Evolutionary conservation across 176 grass and related monocot species (phyloP), one percentile per base, ranked within the genome.

Genomic region (Cocos nucifera): DNA sequence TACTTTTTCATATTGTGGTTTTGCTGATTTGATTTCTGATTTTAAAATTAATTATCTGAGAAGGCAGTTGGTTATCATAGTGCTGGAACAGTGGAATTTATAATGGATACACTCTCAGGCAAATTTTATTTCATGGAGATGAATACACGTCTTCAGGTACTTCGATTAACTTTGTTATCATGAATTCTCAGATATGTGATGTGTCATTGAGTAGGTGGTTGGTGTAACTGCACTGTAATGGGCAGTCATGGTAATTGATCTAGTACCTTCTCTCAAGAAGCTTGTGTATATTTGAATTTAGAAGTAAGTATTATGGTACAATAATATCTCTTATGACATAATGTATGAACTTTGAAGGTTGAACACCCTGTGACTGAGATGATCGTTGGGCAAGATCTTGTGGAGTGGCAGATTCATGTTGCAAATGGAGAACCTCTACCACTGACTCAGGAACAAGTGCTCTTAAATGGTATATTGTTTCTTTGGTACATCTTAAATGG

Each of bases 101-200:
- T 96, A 59, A 83, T 96, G 58, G 92, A 96, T 53, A 96, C 86
- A 30, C 67, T 81, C 66, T 90, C 87, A 28, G 83, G 82, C 51
- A 39, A 96, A 66, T 96, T 96, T 21, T 96, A 82, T 75, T 96
- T 96, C 73, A 96, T 96, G 92, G 92, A 96, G 74, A 96, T 96
- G 92, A 96, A 96, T 78, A 96, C 92, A 61, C 87, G 92, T 62
- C 80, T 96, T 59, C 92, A 90, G 78, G 92, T 88, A 85, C 20
- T 70, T n/a, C 55, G 28, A 56, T 30, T 50, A 52, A 50, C 20
- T 55, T 61, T 17, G 8, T 74, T 35, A 22, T 70, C 3, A 63
- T 61, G 35, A 27, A 58, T 55, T 22, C 15, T 63, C 16, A 0
- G 50, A 9, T 75, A 66, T 64, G 27, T 19, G 57, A 51, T 19